A percentile compares a stretch with the other conserved stretches of the same genome.
Conservation (phyloP, 2,329 filamentous ascomycete genomes). For the Pseudogymnoascus sp. region DNA sequence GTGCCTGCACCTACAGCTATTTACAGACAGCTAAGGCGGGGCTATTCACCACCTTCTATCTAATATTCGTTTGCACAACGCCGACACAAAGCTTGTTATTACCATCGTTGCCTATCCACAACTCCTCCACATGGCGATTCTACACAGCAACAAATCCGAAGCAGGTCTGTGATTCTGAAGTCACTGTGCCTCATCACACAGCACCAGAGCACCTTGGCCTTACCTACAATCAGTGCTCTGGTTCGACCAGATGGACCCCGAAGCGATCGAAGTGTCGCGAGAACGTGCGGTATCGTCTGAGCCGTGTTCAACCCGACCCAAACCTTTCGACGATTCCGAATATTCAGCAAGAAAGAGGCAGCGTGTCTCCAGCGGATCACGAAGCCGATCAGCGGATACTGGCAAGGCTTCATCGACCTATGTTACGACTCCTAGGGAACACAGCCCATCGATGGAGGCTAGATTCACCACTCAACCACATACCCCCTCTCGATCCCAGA, state of each 20-base stretch:
- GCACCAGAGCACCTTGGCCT: slow-evolving; percentile 15
- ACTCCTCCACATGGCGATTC: slow-evolving; percentile 2
- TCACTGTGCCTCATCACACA: slow-evolving; percentile 4
- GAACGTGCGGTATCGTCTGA: slow-evolving; percentile 56
- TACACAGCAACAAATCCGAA: neutral
- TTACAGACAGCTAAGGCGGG: slow-evolving; percentile 8
- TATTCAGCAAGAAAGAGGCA: slow-evolving; percentile 49
- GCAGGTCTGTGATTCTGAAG: slow-evolving; percentile 1
- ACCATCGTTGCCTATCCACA: slow-evolving; percentile 1
- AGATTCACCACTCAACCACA: slow-evolving; percentile 21
- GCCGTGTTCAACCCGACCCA: slow-evolving; percentile 54
- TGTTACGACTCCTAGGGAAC: slow-evolving; percentile 25
- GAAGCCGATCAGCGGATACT: slow-evolving; percentile 44
- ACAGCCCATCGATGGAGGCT: slow-evolving; percentile 26
- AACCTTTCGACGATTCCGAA: slow-evolving; percentile 53
- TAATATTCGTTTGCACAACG: slow-evolving; percentile 8
- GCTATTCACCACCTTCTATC: neutral
- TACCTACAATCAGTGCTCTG: slow-evolving; percentile 45
- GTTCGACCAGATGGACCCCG: slow-evolving; percentile 38
- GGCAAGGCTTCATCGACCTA: slow-evolving; percentile 11
- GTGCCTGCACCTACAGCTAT: slow-evolving; percentile 8
- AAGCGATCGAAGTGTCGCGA: slow-evolving; percentile 34
- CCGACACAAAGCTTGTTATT: slow-evolving; percentile 3
- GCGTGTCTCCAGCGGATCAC: slow-evolving; percentile 52
- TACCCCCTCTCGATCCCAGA: slow-evolving; percentile 26